Percentiles rank a stretch among this genome's conserved stretches.
These are phyloP conservation scores for Mortierella alpina DNA, from an alignment of 192 early-diverging fungal species.

Conservation along the genomic window DNA sequence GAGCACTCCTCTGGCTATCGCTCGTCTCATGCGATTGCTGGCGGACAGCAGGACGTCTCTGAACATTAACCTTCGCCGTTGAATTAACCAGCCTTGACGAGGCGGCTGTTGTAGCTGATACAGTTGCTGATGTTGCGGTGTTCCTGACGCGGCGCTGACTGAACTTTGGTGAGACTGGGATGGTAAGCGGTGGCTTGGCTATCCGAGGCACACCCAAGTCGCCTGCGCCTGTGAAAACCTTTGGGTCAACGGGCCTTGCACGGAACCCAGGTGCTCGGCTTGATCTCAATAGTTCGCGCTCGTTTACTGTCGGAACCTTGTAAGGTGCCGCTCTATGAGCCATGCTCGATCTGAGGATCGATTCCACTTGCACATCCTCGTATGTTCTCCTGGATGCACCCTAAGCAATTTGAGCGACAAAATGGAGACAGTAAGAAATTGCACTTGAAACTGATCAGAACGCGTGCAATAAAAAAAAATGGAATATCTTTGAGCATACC, in stretches of 20 bases:
- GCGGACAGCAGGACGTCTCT: not conserved
- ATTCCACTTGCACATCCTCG: not conserved
- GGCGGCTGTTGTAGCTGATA: not conserved
- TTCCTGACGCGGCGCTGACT: slow-evolving; percentile 17
- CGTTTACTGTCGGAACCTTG: slow-evolving; percentile 19
- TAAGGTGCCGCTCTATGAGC: slow-evolving; percentile 16
- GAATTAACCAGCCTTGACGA: not conserved
- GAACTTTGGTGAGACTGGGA: slow-evolving; percentile 39
- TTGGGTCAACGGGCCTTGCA: slow-evolving; percentile 26
- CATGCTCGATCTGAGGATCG: slow-evolving; percentile 3
- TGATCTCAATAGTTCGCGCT: slow-evolving; percentile 18
- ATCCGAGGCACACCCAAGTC: slow-evolving; percentile 36
- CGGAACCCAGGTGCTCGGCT: slow-evolving; percentile 9
- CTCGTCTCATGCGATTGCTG: not conserved
- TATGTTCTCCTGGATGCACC: no score
- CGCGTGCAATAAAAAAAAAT: no score
- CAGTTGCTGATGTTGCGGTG: not conserved
- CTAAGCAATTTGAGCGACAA: not conserved
- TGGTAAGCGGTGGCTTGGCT: slow-evolving; percentile 25
- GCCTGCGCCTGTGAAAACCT: slow-evolving; percentile 33
- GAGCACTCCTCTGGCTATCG: no score
- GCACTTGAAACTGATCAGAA: no score
- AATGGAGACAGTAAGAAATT: not conserved
- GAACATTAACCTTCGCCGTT: not conserved
- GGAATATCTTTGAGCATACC: no score